phyloP scores from a whole-genome alignment of 495 filamentous ascomycete species.

The Neurospora tetraspora region DNA sequence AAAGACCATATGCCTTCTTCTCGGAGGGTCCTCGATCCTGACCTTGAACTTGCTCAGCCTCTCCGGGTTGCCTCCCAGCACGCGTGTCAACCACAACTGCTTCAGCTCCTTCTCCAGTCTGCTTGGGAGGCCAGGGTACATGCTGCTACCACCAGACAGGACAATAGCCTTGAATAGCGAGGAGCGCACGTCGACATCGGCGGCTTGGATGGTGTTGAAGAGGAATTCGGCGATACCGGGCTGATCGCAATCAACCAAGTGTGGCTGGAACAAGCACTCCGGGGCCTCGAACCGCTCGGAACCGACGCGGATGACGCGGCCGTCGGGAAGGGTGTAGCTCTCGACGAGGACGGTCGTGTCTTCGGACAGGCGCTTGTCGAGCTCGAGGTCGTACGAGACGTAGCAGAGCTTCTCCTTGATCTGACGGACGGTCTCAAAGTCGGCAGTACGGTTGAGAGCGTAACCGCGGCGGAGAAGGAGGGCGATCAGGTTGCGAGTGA shows the following conservation, averaged over 20 bases:
- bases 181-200: conserved; percentile 87
- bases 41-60: conserved; percentile 98
- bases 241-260: conserved; percentile 95
- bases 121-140: conserved; percentile 95
- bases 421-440: conserved; percentile 97
- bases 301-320: conserved; percentile 88
- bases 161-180: conserved; percentile 96
- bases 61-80: conserved; percentile 82
- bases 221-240: conserved; percentile 93
- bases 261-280: conserved; percentile 97
- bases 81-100: conserved; percentile 93
- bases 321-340: conserved; percentile 92
- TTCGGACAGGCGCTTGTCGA: conserved; percentile 91
- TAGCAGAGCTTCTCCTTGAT: conserved; percentile 99
- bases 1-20: conserved; percentile 98
- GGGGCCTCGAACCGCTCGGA: conserved; percentile 97
- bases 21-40: conserved; percentile 92
- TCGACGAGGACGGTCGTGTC: conserved; percentile 97
- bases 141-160: conserved; percentile 90
- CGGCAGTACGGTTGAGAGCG: conserved; percentile 93
- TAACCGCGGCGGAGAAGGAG: conserved; percentile 92
- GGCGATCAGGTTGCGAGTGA: conserved; percentile 93
- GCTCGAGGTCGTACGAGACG: conserved; percentile 93
- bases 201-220: conserved; percentile 95
- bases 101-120: conserved; percentile 97